These are phyloP conservation scores for Globisporangium paroecandrum DNA, from an alignment of 352 stramenopile species.

Conservation along the genomic window DNA sequence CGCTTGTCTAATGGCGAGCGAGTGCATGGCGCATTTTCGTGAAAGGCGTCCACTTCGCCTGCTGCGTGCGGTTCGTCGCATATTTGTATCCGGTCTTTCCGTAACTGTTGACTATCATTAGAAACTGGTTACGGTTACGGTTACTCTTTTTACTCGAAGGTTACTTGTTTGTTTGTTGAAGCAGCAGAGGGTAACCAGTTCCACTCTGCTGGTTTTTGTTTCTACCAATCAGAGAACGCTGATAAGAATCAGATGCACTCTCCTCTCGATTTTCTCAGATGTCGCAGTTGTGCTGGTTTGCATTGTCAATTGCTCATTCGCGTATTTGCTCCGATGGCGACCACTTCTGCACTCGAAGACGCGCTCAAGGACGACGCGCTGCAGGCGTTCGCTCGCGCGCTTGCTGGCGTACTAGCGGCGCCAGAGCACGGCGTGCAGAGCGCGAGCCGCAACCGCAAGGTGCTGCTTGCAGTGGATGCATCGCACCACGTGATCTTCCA, in stretches of 20 bases:
- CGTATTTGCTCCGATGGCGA: background rate
- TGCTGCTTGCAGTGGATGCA: slow-evolving; percentile 51
- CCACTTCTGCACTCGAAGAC: slow-evolving; percentile 32
- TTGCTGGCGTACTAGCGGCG: slow-evolving; percentile 19
- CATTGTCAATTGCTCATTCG: background rate
- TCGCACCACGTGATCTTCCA: slow-evolving; percentile 62
- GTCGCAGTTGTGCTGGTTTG: too few relatives aligned
- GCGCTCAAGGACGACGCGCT: slow-evolving; percentile 56
- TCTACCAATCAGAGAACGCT: too few relatives aligned
- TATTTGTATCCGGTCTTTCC: background rate
- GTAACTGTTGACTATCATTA: background rate
- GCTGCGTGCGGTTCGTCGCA: background rate
- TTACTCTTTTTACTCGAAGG: too few relatives aligned
- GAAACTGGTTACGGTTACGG: background rate
- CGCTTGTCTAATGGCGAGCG: background rate
- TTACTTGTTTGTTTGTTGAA: too few relatives aligned
- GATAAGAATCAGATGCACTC: too few relatives aligned
- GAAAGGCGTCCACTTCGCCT: background rate
- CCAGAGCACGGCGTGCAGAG: slow-evolving; percentile 8
- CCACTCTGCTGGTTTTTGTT: too few relatives aligned
- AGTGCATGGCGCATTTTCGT: background rate
- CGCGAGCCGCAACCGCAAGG: background rate
- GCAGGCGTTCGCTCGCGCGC: slow-evolving; percentile 34
- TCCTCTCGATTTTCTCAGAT: slow-evolving; percentile 6
- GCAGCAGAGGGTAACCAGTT: too few relatives aligned